A percentile compares a stretch with the other conserved stretches of the same genome.
phyloP scores from a whole-genome alignment of 768 basidiomycete species.

The Phylloporus sp. region DNA sequence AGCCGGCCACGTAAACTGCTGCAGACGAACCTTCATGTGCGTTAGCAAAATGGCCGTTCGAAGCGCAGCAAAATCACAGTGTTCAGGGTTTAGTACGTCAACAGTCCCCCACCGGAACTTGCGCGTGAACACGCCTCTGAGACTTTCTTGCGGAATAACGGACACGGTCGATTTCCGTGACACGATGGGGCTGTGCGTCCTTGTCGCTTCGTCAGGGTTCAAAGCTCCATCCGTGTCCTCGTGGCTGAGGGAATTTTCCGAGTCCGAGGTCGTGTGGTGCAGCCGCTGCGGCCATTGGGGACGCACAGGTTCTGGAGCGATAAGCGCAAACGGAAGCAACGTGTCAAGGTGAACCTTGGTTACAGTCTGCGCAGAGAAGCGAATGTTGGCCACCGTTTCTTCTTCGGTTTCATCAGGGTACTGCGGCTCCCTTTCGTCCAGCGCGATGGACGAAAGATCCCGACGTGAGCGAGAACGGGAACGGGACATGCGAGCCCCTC shows the following conservation, averaged over 20 bases:
- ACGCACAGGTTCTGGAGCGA: slow-evolving; percentile 61
- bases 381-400: slow-evolving; percentile 71
- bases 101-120: slow-evolving; percentile 87
- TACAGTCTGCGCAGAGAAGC: slow-evolving; percentile 70
- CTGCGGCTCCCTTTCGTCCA: slow-evolving; percentile 54
- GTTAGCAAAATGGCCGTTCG: slow-evolving; percentile 81
- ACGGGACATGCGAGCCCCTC: slow-evolving; percentile 42
- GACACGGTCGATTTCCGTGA: slow-evolving; percentile 31
- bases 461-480: slow-evolving; percentile 75
- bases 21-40: slow-evolving; percentile 68
- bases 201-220: slow-evolving; percentile 29
- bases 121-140: slow-evolving; percentile 72
- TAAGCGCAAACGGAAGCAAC: slow-evolving; percentile 75
- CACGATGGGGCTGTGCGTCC: slow-evolving; percentile 36
- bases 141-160: slow-evolving; percentile 57
- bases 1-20: slow-evolving; percentile 17
- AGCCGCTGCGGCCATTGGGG: slow-evolving; percentile 30
- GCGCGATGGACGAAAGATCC: slow-evolving; percentile 56
- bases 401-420: slow-evolving; percentile 55
- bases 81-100: slow-evolving; percentile 79
- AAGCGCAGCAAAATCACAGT: slow-evolving; percentile 85
- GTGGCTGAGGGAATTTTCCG: slow-evolving; percentile 11
- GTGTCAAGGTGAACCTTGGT: slow-evolving; percentile 55
- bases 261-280: slow-evolving; percentile 18
- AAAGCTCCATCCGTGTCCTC: slow-evolving; percentile 18